A percentile compares a stretch with the other conserved stretches of the same genome.
Evolutionary conservation across 208 protist species (phyloP).

Genomic region (Leptomonas seymouri): DNA sequence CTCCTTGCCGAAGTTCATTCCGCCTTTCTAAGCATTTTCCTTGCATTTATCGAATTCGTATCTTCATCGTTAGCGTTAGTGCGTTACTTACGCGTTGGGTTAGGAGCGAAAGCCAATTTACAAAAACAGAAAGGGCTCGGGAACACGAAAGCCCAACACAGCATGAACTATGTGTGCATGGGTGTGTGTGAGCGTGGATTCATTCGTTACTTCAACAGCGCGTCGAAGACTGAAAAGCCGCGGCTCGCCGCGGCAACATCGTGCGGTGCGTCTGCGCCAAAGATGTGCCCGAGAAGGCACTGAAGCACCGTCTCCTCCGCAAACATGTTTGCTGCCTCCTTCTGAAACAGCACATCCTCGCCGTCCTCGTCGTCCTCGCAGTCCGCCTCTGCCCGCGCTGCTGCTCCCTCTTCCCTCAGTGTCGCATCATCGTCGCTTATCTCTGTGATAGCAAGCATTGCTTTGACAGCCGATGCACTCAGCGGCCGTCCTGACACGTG

Average conservation of each 20-base stretch:
- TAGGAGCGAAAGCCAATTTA: too few relatives aligned
- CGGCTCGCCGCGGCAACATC: neutral
- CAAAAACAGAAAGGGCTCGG: too few relatives aligned
- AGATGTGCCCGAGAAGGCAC: conserved; percentile 44
- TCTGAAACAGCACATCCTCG: conserved; percentile 84
- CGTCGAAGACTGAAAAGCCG: conserved; percentile 22
- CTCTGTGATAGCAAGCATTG: neutral
- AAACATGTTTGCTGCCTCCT: conserved; percentile 89
- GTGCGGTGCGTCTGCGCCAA: conserved; percentile 1
- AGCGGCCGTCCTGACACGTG: conserved; percentile 8
- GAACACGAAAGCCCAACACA: too few relatives aligned
- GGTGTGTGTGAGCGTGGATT: too few relatives aligned
- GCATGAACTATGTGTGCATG: too few relatives aligned
- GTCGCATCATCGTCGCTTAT: neutral
- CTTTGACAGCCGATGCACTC: neutral
- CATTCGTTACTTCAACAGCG: conserved; percentile 6
- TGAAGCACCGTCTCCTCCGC: conserved; percentile 58
- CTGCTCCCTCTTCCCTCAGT: neutral
- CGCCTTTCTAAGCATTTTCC: too few relatives aligned
- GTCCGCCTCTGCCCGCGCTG: conserved; percentile 5
- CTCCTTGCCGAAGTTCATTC: too few relatives aligned
- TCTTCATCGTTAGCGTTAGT: too few relatives aligned
- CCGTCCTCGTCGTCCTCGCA: conserved; percentile 5
- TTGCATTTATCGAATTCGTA: too few relatives aligned
- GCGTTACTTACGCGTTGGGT: too few relatives aligned